These are phyloP conservation scores for Quercus phellos DNA, from an alignment of 331 rosid species.

Conservation along the genomic window DNA sequence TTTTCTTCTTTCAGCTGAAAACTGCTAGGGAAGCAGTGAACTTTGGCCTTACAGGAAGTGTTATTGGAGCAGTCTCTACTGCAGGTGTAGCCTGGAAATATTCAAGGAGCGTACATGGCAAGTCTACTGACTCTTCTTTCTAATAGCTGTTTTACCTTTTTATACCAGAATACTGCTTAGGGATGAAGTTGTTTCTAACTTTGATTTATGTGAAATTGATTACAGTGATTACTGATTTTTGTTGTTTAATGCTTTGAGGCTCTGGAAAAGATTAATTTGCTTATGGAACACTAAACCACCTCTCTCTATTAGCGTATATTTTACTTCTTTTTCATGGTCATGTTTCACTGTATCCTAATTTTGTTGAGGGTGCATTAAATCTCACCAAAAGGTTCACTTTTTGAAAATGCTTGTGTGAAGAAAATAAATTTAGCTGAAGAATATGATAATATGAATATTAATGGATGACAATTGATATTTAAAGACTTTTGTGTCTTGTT, in stretches of 20 bases:
- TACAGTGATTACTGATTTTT: not conserved
- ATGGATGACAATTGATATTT: too few species aligned
- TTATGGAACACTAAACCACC: not conserved
- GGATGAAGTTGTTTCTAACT: not conserved
- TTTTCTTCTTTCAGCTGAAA: conserved; percentile 30
- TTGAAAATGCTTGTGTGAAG: not conserved
- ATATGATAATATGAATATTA: too few species aligned
- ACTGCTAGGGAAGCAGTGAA: conserved; percentile 42
- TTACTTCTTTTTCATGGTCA: not conserved
- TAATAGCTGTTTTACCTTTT: not conserved
- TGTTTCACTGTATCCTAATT: not conserved
- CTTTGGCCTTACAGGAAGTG: conserved; percentile 56
- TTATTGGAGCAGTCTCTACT: conserved; percentile 54
- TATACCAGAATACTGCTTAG: not conserved
- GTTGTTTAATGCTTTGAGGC: not conserved
- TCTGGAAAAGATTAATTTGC: not conserved
- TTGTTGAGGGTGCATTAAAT: not conserved
- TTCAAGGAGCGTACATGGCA: conserved; percentile 83
- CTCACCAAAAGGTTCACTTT: not conserved
- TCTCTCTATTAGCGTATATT: not conserved
- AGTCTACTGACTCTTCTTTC: conserved; percentile 15
- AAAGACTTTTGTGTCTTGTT: too few species aligned
- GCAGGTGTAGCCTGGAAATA: conserved; percentile 67
- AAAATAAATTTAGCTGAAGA: not conserved
- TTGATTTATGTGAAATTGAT: not conserved